Percentiles rank a stretch among this genome's conserved stretches.
phyloP scores from a whole-genome alignment of 1,139 yeast genomes.

The Geotrichum bryndzae region DNA sequence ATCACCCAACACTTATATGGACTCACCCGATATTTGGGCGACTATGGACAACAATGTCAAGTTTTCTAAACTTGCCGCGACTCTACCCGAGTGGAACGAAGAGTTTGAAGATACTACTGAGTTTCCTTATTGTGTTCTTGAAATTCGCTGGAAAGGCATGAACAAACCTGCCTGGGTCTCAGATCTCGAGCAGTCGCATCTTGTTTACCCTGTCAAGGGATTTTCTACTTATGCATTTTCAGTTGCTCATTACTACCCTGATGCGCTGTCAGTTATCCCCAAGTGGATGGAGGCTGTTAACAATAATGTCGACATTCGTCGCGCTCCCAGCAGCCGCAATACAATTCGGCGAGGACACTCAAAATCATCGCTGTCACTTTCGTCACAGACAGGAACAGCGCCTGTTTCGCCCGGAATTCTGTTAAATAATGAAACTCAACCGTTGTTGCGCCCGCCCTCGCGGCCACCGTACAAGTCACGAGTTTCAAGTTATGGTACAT shows the following conservation, averaged over 20 bases:
- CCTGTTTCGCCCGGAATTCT: constrained; percentile 14
- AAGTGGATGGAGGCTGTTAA: constrained; percentile 34
- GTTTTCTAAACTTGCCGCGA: constrained; percentile 35
- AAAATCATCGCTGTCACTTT: constrained; percentile 5
- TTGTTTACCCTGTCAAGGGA: constrained; percentile 35
- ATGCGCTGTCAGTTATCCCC: constrained; percentile 30
- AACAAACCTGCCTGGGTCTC: constrained; percentile 36
- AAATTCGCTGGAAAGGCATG: constrained; percentile 42
- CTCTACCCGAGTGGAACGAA: constrained; percentile 8
- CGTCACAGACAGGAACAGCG: not conserved
- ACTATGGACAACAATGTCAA: constrained; percentile 40
- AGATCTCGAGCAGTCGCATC: constrained; percentile 36
- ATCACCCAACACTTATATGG: constrained; percentile 18
- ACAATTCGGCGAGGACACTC: constrained; percentile 3
- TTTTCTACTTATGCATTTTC: constrained; percentile 36
- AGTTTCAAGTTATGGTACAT: not conserved
- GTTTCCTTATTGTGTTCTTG: constrained; percentile 47
- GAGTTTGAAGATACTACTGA: constrained; percentile 29
- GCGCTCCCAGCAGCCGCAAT: constrained; percentile 24
- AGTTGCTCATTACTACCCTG: constrained; percentile 18
- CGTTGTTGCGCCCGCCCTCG: constrained; percentile 6
- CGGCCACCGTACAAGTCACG: not conserved
- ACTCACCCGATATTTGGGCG: constrained; percentile 40
- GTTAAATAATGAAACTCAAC: constrained; percentile 13
- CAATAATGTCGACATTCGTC: constrained; percentile 33